Conservation (phyloP, 2,329 filamentous ascomycete species). For the Trichoderma atrobrunneum region DNA sequence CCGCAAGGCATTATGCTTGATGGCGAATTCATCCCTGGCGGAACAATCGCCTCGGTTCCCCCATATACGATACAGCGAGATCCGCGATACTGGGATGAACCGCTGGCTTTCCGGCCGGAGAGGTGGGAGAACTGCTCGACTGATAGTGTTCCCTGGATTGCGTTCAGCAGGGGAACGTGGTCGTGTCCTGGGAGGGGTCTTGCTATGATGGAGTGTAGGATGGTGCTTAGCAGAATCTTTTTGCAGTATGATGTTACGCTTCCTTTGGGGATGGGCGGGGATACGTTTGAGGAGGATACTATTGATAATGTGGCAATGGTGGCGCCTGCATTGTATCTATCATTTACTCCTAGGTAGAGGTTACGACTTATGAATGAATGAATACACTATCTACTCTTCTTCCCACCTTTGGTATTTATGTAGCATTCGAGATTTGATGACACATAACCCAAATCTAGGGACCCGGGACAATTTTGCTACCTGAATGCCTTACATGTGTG, state of each 20-base stretch:
- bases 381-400: neutral
- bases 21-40: conserved; percentile 34
- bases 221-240: neutral
- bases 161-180: conserved; percentile 27
- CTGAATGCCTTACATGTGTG: no score
- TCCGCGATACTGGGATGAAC: conserved; percentile 20
- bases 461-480: no score
- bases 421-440: neutral
- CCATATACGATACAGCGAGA: conserved; percentile 22
- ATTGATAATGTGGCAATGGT: neutral
- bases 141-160: neutral
- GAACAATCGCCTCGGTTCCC: conserved; percentile 32
- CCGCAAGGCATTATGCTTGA: conserved; percentile 35
- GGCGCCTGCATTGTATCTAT: conserved; percentile 30
- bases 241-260: conserved; percentile 27
- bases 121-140: conserved; percentile 28
- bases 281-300: neutral
- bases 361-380: neutral
- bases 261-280: neutral
- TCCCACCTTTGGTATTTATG: neutral
- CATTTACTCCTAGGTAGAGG: neutral
- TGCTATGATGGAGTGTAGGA: conserved; percentile 33
- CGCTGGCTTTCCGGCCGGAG: conserved; percentile 34
- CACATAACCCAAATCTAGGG: no score
- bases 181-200: conserved; percentile 38